phyloP scores from a whole-genome alignment of 192 early-diverging fungal species.

The Allomyces javanicus region DNA sequence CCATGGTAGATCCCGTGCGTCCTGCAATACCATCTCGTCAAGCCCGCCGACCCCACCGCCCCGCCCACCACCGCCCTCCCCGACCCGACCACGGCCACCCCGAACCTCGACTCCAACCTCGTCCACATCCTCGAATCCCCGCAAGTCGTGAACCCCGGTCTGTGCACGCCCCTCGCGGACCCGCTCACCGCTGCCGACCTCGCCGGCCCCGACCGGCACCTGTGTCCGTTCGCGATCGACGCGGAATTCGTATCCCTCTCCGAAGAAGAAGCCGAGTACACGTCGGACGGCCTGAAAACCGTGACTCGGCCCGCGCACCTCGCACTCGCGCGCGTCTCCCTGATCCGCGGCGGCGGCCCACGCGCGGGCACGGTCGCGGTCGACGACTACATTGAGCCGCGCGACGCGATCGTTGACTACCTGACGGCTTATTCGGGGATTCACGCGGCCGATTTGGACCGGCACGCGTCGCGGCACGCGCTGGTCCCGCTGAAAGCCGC shows the following conservation, averaged over 20 bases:
- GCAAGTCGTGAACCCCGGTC: slow-evolving; percentile 35
- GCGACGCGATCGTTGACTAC: slow-evolving; percentile 74
- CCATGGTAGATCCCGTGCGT: too few species aligned
- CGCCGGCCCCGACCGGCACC: neutral
- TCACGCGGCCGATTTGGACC: slow-evolving; percentile 68
- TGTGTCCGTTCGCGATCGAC: slow-evolving; percentile 43
- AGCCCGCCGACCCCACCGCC: too few species aligned
- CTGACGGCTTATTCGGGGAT: slow-evolving; percentile 90
- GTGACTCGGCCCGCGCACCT: slow-evolving; percentile 61
- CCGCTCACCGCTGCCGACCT: neutral
- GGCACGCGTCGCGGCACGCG: slow-evolving; percentile 41
- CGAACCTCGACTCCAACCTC: neutral
- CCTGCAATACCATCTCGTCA: too few species aligned
- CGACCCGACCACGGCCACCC: too few species aligned
- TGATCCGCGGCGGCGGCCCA: slow-evolving; percentile 56
- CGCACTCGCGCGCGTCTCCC: slow-evolving; percentile 71
- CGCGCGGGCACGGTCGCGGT: slow-evolving; percentile 70
- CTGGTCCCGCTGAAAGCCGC: slow-evolving; percentile 82
- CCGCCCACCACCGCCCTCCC: too few species aligned
- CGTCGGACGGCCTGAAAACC: slow-evolving; percentile 77
- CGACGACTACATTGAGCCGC: slow-evolving; percentile 82
- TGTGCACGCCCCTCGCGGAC: neutral
- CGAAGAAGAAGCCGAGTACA: slow-evolving; percentile 71
- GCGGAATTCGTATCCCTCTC: slow-evolving; percentile 85
- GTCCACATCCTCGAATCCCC: slow-evolving; percentile 25